Conservation (phyloP, 176 grass and related monocot species). For the Dendrocalamus sinicus region DNA sequence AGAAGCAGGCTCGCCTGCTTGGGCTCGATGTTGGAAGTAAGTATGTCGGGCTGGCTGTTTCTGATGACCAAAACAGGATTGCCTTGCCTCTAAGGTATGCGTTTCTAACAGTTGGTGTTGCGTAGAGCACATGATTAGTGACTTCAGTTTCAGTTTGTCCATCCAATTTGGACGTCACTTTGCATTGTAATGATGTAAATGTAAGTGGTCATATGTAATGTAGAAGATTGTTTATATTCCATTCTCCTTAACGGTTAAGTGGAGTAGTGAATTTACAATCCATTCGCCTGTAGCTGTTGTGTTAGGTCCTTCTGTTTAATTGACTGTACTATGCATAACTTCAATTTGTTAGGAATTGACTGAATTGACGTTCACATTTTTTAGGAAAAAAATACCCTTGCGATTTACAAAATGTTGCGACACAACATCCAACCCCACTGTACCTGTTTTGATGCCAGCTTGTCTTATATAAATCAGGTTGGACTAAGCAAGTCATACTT, state of each 20-base stretch:
- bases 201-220: neutral
- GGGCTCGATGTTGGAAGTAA: constrained; percentile 88
- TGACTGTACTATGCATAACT: neutral
- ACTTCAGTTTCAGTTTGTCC: neutral
- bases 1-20: constrained; percentile 53
- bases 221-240: neutral
- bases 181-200: neutral
- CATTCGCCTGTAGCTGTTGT: neutral
- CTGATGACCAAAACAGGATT: constrained; percentile 65
- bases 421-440: neutral
- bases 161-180: neutral
- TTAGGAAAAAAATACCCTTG: neutral
- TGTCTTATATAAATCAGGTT: constrained; percentile 13
- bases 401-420: constrained; percentile 6
- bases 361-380: neutral
- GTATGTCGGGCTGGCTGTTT: constrained; percentile 81
- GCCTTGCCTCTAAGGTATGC: constrained; percentile 73
- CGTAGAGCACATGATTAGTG: neutral
- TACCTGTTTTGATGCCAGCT: neutral
- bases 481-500: neutral
- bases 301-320: neutral
- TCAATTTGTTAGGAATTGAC: neutral
- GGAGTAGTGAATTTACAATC: neutral
- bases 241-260: neutral
- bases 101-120: constrained; percentile 2